A percentile compares a stretch with the other conserved stretches of the same genome.
Evolutionary conservation across 192 early-diverging fungal species (phyloP).

Genomic region (Diversispora eburnea): DNA sequence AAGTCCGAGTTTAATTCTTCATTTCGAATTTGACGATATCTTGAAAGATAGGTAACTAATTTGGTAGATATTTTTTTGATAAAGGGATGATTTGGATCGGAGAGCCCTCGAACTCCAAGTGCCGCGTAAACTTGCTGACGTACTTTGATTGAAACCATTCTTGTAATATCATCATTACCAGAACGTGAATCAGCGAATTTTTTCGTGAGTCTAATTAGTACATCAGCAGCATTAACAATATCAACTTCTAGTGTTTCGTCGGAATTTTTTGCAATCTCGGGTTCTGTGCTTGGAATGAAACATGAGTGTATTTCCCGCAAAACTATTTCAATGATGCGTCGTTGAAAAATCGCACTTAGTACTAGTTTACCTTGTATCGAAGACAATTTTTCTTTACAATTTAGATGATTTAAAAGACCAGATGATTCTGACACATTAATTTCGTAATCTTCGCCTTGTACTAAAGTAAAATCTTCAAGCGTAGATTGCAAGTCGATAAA

Average conservation of each 20-base stretch:
- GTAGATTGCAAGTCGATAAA: not conserved
- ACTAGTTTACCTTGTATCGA: not conserved
- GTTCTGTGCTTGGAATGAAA: not conserved
- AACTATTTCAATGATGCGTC: not conserved
- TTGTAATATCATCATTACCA: not conserved
- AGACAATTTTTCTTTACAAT: not conserved
- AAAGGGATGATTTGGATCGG: conserved; percentile 1
- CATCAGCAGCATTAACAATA: not conserved
- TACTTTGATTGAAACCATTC: not conserved
- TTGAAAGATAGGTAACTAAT: no score
- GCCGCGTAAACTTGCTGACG: conserved; percentile 14
- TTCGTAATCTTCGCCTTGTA: not conserved
- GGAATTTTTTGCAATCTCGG: not conserved
- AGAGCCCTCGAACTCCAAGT: conserved; percentile 8
- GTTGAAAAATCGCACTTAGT: not conserved
- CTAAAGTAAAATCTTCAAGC: conserved; percentile 12
- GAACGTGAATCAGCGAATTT: not conserved
- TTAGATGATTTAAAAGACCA: not conserved
- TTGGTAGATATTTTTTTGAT: not conserved
- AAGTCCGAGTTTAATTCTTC: not conserved
- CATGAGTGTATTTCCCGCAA: not conserved
- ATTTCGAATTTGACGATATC: not conserved
- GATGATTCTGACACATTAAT: not conserved
- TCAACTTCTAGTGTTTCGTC: not conserved
- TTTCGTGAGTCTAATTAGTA: not conserved